Percentiles rank a stretch among this genome's conserved stretches.
phyloP scores from a whole-genome alignment of 495 filamentous ascomycete genomes.

The Rusavskia elegans region DNA sequence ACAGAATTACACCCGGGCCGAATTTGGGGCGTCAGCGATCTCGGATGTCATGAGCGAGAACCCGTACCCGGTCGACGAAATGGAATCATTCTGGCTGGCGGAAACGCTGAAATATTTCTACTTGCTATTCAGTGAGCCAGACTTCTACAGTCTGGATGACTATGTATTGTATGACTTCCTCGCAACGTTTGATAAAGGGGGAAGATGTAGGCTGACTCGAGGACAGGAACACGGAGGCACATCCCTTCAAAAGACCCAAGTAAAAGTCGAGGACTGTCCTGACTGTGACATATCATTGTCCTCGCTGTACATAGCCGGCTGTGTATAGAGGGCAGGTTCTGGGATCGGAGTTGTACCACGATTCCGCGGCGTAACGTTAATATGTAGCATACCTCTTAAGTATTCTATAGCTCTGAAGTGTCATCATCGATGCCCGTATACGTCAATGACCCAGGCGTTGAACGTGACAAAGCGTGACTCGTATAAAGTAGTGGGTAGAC shows the following conservation, averaged over 20 bases:
- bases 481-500: too few species aligned
- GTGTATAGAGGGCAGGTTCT: not conserved
- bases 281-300: too few species aligned
- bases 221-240: constrained; percentile 37
- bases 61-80: constrained; percentile 25
- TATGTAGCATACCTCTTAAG: too few species aligned
- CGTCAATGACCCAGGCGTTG: too few species aligned
- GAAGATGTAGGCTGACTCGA: not conserved
- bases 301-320: not conserved
- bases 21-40: constrained; percentile 57
- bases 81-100: constrained; percentile 52
- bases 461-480: too few species aligned
- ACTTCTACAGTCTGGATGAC: constrained; percentile 63
- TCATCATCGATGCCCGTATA: too few species aligned
- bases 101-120: constrained; percentile 79
- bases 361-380: too few species aligned
- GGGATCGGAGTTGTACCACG: too few species aligned
- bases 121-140: constrained; percentile 53
- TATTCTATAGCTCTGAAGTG: too few species aligned
- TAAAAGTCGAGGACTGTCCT: not conserved
- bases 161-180: constrained; percentile 47
- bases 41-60: constrained; percentile 47
- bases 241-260: constrained; percentile 33
- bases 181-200: not conserved
- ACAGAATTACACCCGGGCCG: constrained; percentile 45